These are phyloP conservation scores for Nothopassalora personata DNA, from an alignment of 2,329 filamentous ascomycete species.

Conservation along the genomic window DNA sequence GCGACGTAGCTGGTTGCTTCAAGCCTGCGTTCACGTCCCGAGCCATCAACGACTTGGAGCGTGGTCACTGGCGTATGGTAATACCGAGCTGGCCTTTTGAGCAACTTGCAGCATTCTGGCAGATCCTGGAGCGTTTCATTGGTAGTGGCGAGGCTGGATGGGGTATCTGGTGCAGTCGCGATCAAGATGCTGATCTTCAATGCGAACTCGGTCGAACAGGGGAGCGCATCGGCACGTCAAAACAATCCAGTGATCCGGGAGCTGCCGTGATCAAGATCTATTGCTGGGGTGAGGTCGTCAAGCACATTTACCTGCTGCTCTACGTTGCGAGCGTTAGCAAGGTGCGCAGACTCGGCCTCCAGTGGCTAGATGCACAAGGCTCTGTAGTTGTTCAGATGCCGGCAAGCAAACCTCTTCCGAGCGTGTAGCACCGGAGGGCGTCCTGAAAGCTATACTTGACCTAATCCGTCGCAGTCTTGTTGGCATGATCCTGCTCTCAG, in stretches of 20 bases:
- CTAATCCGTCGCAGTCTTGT: not conserved
- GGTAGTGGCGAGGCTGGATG: slow-evolving; percentile 57
- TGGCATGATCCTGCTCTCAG: not conserved
- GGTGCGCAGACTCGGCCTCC: slow-evolving; percentile 52
- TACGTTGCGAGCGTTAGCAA: slow-evolving; percentile 65
- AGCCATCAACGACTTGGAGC: slow-evolving; percentile 55
- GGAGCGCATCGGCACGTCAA: not conserved
- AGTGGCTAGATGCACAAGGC: slow-evolving; percentile 64
- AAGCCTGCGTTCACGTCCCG: slow-evolving; percentile 40
- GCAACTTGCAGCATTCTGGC: slow-evolving; percentile 55
- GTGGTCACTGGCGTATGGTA: slow-evolving; percentile 71
- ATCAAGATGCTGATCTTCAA: slow-evolving; percentile 15
- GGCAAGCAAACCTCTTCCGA: not conserved
- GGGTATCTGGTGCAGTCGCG: slow-evolving; percentile 55
- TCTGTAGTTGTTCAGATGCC: slow-evolving; percentile 50
- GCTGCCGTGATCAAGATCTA: slow-evolving; percentile 55
- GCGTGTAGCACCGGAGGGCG: not conserved
- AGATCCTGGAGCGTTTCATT: slow-evolving; percentile 56
- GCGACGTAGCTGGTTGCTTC: slow-evolving; percentile 29
- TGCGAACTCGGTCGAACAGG: not conserved
- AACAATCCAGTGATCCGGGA: not conserved
- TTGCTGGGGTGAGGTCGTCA: slow-evolving; percentile 69
- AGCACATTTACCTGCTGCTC: slow-evolving; percentile 68
- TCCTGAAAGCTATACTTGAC: no score
- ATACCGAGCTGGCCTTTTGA: slow-evolving; percentile 50